Evolutionary conservation across 1,139 yeast genomes (phyloP), one percentile per base, ranked within the genome.

Genomic region (Dujonia santamariae): DNA sequence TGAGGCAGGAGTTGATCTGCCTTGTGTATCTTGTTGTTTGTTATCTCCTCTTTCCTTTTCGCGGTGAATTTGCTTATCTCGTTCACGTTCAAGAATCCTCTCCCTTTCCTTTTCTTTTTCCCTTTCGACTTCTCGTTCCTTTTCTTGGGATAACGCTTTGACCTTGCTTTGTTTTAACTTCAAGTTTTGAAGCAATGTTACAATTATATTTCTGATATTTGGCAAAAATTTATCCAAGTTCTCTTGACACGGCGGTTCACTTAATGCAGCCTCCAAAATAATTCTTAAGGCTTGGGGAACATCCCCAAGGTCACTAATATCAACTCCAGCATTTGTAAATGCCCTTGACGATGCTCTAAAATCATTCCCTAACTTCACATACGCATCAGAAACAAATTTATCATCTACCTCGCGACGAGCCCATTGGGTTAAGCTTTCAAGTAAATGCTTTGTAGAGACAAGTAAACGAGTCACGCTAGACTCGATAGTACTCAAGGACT

Each of bases 291-390:
- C 71, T 32, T 63, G 65, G 4, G 72, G 71, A 2, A 65, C 69
- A 41, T 65, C 67, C 1, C 71, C 70, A 28, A 65, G 56, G 42
- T 65, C 72, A 4, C 67, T 54, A n/a, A 63, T 53, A 40, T 65
- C 71, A n/a, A 64, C 63, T 1, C 71, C 71, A 12, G 64, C 63
- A 37, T 47, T 48, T 5, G 57, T 50, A 40, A 65, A 63, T 4
- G 69, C 67, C 42, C 87, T 73, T 14, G 92, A 80, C 0, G 95
- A 88, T 2, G 86, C 78, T 47, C 94, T 80, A 63, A 88, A 94
- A 58, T 92, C 97, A 54, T 92, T 92, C 0, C 98, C 98, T 25
- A 94, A 70, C 45, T 80, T 83, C 11, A 94, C 98, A 54, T 88
- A 94, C 4, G 92, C 85, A 53, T 88, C 90, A 3, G 96, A 86